Base-by-base conservation (phyloP, 495 filamentous ascomycete genomes). In the Talaromyces adpressus region DNA sequence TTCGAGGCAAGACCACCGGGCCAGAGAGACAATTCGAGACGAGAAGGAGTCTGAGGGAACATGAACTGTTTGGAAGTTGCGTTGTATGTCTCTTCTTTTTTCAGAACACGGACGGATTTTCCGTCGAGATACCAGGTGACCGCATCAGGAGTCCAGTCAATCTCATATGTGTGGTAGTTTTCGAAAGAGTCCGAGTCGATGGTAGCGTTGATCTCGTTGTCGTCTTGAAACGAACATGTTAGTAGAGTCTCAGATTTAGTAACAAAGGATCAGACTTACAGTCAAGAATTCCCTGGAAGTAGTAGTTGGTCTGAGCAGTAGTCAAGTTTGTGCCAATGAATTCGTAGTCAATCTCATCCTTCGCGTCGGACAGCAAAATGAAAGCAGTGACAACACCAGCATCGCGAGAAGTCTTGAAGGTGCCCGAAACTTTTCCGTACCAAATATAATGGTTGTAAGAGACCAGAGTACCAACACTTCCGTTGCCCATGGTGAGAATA, bases 281-380 rank as follows among this genome's bases (percentile, higher is more conserved):
- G 71, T 95, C 79, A 6, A 91, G 85, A 67, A 97, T 88, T 65
- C 95, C 94, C 75, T 98, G 94, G 79, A 87, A 97, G 78, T 98
- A 98, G 81, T 84, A 98, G 80, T 98, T 98, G 69, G 91, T 92
- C 80, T 98, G 92, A 20, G 88, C 89, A 58, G 81, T 82, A 20
- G 80, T 69, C 70, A 97, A 74, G 67, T 97, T 90, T 54, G 83
- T 82, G 62, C 94, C 94, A 61, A 98, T 85, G 71, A 86, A 98
- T 77, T 98, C 94, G 71, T 90, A 97, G 74, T 98, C 94, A 70
- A 98, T 96, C 74, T 98, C 94, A 70, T 98, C 94, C 79, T 97
- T 96, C 69, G 94, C 89, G 72, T 98, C 94, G 34, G 87, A 89
- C 68, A 97, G 83, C 66, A 98, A 79, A 72, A 98, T 98, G 73